Base-by-base conservation (phyloP, 257 asterid species). In the Nicotiana attenuata region DNA sequence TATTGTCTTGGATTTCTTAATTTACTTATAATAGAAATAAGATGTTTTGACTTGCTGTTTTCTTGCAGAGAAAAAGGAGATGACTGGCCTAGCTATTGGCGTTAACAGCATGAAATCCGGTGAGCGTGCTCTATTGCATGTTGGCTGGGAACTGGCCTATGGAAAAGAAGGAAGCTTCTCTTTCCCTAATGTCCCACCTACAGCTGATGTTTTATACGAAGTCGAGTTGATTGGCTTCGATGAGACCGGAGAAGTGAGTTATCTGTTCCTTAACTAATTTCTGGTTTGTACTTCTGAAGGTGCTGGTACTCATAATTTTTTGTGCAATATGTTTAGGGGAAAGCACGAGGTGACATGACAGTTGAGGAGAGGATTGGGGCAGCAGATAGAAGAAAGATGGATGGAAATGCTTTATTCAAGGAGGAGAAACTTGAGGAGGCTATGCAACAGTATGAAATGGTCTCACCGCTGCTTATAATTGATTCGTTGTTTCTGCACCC, bases 371-470 rank as follows among this genome's bases (percentile, higher is more conserved):
- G 99, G 83, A 96, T 96, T 67, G 92, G 98, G 79, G 87, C 97
- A 29, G 98, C 99, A 7, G 98, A 96, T 83, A 87, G 98, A 88
- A 91, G 98, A 92, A 96, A 96, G 89, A 93, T 94, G 97, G 95
- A 94, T 77, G 99, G 98, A 53, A 96, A 93, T 88, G 93, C 86
- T 76, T 88, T 96, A 79, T 96, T 93, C 85, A 92, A 91, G 86
- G 99, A 92, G 79, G 98, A 93, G 82, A 94, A 96, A 75, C 77
- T 96, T 87, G 97, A 92, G 84, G 97, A 89, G 87, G 98, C 98
- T 84, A 94, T 96, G 96, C 97, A 91, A 84, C 98, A 94, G 81
- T 96, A 96, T 84, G 99, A 96, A 93, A 93, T 96, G 99, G 99
- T 96, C 79, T 75, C 79, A 47, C 45, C 79, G 8, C 45, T 75